Conservation (phyloP, 768 basidiomycete species). For the Russula vinacea region DNA sequence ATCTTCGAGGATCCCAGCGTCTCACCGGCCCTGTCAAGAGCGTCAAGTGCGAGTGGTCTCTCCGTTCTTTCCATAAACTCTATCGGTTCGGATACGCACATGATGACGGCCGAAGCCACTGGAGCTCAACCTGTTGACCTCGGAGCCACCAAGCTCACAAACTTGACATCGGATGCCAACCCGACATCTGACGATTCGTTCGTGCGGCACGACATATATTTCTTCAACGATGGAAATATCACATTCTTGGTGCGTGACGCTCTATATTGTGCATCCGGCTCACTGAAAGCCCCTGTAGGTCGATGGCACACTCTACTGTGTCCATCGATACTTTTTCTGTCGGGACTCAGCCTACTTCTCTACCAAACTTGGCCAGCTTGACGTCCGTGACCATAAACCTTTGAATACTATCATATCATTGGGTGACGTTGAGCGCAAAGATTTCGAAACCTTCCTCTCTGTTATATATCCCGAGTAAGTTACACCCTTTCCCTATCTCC, state of each 20-base stretch:
- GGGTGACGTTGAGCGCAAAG: neutral
- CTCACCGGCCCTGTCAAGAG: neutral
- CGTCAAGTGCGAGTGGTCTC: neutral
- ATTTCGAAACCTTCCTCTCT: slow-evolving; percentile 26
- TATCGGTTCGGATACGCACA: neutral
- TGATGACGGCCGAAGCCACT: neutral
- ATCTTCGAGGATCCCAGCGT: neutral
- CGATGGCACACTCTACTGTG: slow-evolving; percentile 9
- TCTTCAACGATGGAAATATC: slow-evolving; percentile 26
- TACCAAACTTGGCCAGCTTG: neutral
- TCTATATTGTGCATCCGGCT: neutral
- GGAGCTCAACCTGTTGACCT: neutral
- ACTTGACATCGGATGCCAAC: neutral
- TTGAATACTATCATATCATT: neutral
- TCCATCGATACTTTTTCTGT: slow-evolving; percentile 16
- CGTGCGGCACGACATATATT: slow-evolving; percentile 11
- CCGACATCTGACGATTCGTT: slow-evolving; percentile 5
- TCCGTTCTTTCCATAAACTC: slow-evolving; percentile 17
- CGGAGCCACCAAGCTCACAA: neutral
- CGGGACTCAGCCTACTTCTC: slow-evolving; percentile 21
- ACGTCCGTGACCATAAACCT: slow-evolving; percentile 1
- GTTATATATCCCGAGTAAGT: slow-evolving; percentile 27
- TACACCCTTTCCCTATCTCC: neutral
- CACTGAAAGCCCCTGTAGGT: neutral
- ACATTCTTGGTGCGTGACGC: slow-evolving; percentile 19